phyloP scores from a whole-genome alignment of 768 basidiomycete species.

The Cystofilobasidium ferigula region DNA sequence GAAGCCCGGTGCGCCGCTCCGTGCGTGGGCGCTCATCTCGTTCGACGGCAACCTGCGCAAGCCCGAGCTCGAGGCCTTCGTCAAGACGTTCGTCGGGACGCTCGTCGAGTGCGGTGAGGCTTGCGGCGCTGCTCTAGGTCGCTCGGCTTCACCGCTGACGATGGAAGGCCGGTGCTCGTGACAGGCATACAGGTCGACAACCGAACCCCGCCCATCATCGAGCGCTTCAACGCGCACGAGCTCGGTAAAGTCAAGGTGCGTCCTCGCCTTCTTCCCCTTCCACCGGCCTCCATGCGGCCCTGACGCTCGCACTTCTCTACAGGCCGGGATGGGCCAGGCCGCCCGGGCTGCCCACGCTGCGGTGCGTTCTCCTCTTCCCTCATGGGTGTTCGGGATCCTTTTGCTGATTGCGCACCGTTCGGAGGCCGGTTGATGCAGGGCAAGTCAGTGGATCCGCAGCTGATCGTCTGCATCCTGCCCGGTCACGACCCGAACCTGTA shows the following conservation, averaged over 20 bases:
- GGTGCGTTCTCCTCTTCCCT: neutral
- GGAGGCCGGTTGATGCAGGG: conserved; percentile 7
- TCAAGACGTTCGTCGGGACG: neutral
- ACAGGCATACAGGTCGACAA: neutral
- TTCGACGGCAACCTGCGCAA: neutral
- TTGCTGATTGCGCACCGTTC: neutral
- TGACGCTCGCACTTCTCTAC: neutral
- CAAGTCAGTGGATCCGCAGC: conserved; percentile 10
- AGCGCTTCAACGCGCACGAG: neutral
- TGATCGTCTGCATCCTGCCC: conserved; percentile 16
- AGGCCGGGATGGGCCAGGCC: neutral
- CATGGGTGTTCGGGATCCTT: neutral
- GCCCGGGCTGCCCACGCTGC: neutral
- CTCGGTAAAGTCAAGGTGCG: neutral
- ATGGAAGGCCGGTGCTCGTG: neutral
- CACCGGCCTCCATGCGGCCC: no score
- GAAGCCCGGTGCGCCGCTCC: neutral
- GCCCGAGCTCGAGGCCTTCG: neutral
- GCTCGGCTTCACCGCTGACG: neutral
- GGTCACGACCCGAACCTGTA: conserved; percentile 6
- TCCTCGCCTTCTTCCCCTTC: neutral
- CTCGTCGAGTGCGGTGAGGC: neutral
- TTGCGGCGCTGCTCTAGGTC: neutral
- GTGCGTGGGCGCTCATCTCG: neutral
- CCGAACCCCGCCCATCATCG: conserved; percentile 1